Percentiles rank a stretch among this genome's conserved stretches.
Conservation (phyloP, 1,284 basidiomycete genomes). For the Leucoagaricus sp. region DNA sequence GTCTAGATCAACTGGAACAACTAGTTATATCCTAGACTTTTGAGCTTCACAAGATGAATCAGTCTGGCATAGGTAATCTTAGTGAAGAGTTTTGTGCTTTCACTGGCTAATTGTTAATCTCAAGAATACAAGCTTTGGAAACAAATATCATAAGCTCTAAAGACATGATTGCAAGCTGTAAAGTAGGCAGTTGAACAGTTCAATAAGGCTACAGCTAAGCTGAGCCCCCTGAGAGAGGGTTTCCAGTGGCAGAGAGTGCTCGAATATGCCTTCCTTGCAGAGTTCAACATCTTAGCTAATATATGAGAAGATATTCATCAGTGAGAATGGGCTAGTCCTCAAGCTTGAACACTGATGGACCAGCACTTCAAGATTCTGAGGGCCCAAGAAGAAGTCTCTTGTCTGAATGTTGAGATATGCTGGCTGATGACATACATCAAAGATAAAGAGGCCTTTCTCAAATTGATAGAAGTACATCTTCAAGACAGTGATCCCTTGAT, state of each 20-base stretch:
- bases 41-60: conserved; percentile 4
- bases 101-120: too few species aligned
- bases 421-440: conserved; percentile 30
- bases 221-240: conserved; percentile 15
- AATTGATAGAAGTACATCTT: background rate
- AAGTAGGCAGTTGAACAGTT: conserved; percentile 19
- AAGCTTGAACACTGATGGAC: conserved; percentile 23
- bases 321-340: conserved; percentile 26
- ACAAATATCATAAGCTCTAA: conserved; percentile 24
- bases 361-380: conserved; percentile 30
- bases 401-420: conserved; percentile 34
- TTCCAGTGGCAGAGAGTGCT: conserved; percentile 29
- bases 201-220: conserved; percentile 19
- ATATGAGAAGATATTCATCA: conserved; percentile 26
- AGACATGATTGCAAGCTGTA: conserved; percentile 23
- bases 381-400: conserved; percentile 31
- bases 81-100: too few species aligned
- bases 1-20: background rate
- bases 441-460: conserved; percentile 25
- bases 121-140: conserved; percentile 26
- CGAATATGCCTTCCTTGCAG: conserved; percentile 29
- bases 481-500: background rate
- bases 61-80: background rate
- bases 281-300: conserved; percentile 34
- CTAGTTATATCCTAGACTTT: conserved; percentile 6